Percentiles rank a stretch among this genome's conserved stretches.
Evolutionary conservation across 2,329 filamentous ascomycete genomes (phyloP).

Genomic region (Didymella segeticola): DNA sequence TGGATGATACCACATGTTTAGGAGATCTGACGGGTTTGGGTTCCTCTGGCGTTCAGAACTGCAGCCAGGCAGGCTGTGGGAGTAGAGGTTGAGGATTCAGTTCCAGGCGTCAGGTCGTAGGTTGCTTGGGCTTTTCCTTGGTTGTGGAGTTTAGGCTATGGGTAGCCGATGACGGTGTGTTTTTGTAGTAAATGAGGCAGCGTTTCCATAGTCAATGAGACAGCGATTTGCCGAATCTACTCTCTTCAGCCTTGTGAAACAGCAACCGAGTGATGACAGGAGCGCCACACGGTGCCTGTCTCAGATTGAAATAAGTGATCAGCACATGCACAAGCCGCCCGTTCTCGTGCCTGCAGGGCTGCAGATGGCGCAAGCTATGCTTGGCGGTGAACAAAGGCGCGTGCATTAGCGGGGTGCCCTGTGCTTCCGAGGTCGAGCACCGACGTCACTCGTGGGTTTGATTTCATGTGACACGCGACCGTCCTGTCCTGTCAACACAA

Average conservation of each 20-base stretch:
- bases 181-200: conserved; percentile 19
- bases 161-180: conserved; percentile 16
- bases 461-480: conserved; percentile 36
- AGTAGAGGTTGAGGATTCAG: conserved; percentile 26
- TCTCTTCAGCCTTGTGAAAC: neutral
- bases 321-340: conserved; percentile 18
- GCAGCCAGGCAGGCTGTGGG: conserved; percentile 21
- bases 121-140: conserved; percentile 4
- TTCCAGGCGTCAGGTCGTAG: conserved; percentile 22
- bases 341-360: conserved; percentile 20
- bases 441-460: conserved; percentile 36
- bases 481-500: conserved; percentile 14
- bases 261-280: neutral
- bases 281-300: conserved; percentile 2
- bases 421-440: conserved; percentile 14
- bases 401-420: conserved; percentile 34
- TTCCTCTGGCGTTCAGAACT: conserved; percentile 36
- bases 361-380: conserved; percentile 6
- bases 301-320: conserved; percentile 14
- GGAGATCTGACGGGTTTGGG: conserved; percentile 27
- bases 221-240: no score
- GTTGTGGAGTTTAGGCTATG: conserved; percentile 18
- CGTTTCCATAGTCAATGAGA: neutral
- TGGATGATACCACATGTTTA: conserved; percentile 45
- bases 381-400: conserved; percentile 3